Evolutionary conservation across 148 eudicot genomes (phyloP).

Genomic region (Linanthus parryae): DNA sequence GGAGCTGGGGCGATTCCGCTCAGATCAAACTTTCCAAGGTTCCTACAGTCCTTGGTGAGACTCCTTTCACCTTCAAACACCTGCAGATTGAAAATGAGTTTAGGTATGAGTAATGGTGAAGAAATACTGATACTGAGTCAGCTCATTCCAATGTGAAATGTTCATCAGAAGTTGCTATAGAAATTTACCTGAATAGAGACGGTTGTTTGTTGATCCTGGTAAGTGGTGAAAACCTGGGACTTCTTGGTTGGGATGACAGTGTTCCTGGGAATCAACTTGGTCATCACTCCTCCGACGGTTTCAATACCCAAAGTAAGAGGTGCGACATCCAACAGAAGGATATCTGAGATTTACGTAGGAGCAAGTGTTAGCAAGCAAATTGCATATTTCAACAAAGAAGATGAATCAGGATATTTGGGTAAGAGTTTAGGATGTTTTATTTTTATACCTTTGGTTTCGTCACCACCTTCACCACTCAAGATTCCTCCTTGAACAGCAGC

Average conservation of each 20-base stretch:
- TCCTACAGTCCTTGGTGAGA: conserved; percentile 62
- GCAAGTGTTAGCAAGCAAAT: background rate
- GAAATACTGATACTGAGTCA: background rate
- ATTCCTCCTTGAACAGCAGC: conserved; percentile 62
- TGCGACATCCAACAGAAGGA: conserved; percentile 75
- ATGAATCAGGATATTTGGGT: background rate
- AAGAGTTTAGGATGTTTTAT: too few relatives aligned
- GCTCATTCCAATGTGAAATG: background rate
- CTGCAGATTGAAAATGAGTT: conserved; percentile 16
- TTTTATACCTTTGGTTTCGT: conserved; percentile 37
- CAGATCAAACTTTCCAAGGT: conserved; percentile 64
- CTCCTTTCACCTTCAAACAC: conserved; percentile 75
- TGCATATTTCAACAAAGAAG: background rate
- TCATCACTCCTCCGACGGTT: conserved; percentile 84
- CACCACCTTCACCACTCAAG: conserved; percentile 58
- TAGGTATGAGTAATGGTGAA: too few relatives aligned
- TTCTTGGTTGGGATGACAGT: conserved; percentile 74
- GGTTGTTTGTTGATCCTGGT: conserved; percentile 78
- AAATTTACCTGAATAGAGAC: conserved; percentile 59
- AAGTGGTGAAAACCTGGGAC: conserved; percentile 76
- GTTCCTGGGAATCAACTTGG: conserved; percentile 83
- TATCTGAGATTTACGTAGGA: too few relatives aligned
- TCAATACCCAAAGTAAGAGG: conserved; percentile 79
- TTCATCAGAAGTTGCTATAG: background rate
- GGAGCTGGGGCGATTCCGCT: conserved; percentile 75